Evolutionary conservation across 108 stramenopile species (phyloP), one percentile per base, ranked within the genome.

Genomic region (Cyclotella atomus): DNA sequence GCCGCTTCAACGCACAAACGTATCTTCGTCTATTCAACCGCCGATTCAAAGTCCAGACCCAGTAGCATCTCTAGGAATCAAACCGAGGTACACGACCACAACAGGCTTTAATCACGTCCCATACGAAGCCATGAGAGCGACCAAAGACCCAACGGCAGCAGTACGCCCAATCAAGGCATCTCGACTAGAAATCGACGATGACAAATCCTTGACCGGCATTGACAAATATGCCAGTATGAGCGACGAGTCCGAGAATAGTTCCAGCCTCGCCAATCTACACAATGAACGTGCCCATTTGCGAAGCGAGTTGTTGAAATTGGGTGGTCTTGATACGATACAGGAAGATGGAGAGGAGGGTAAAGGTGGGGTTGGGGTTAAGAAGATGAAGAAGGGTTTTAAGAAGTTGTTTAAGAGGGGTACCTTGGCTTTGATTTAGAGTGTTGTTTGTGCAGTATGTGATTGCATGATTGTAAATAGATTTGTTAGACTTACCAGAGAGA

Each of bases 191-290:
- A 28, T 50, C 2, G 54, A 49, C 6, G 59, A 62, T 34, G 50
- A 49, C 3, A 29, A 36, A 20, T 55, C 67, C 30, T 47, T 36
- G 16, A 29, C 45, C 21, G 19, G 17, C 16, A 30, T 49, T 49
- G 75, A 76, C 34, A 59, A 35, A 43, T 76, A 76, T 53, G 66
- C 75, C 28, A 43, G 46, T 25, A 56, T 19, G 52, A 66, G 68
- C 10, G 56, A 57, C 0, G 75, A 61, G 24, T 49, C 47, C 4
- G 66, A 76, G 21, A 46, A 5, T 52, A 27, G 8, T 38, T 36
- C 23, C 23, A 68, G 61, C 30, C 46, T 65, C 4, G 10, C 47
- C 10, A 49, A 49, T 49, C 9, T 49, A 17, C 47, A 49, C 4
- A 49, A n/a, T n/a, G 47, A 49, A 49, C 47, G 47, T 49, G 47